Evolutionary conservation across 176 grass and related monocot species (phyloP).

Genomic region (Carex scoparia): DNA sequence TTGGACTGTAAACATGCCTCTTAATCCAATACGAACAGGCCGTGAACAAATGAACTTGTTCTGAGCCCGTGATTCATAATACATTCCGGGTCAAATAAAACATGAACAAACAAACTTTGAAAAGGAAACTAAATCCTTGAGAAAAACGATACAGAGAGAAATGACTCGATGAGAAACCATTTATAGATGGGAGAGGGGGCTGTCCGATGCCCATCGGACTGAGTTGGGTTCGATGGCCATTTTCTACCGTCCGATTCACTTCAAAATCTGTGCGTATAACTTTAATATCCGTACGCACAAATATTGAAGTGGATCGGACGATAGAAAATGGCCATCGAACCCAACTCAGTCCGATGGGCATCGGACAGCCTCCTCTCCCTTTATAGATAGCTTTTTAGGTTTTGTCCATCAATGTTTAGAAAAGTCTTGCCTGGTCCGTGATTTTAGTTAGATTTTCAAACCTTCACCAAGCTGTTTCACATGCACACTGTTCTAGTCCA

Average conservation of each 20-base stretch:
- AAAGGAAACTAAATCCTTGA: not conserved
- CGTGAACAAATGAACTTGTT: not conserved
- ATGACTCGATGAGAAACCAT: not conserved
- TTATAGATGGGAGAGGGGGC: not conserved
- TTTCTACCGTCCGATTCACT: no score
- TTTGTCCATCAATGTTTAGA: not conserved
- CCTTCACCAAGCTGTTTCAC: not conserved
- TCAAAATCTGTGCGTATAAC: no score
- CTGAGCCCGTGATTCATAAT: not conserved
- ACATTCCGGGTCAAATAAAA: conserved; percentile 28
- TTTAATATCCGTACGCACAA: no score
- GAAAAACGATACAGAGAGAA: not conserved
- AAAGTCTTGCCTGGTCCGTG: not conserved
- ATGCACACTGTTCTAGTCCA: not conserved
- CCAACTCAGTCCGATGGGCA: no score
- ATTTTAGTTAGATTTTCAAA: not conserved
- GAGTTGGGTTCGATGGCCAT: no score
- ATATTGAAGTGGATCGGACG: no score
- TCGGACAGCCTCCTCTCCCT: not conserved
- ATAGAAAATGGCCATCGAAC: no score
- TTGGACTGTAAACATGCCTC: no score
- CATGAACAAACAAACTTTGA: not conserved
- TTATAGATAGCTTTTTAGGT: not conserved
- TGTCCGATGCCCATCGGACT: no score
- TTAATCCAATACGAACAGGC: not conserved